Evolutionary conservation across 1,284 basidiomycete genomes (phyloP), one percentile per base, ranked within the genome.

Genomic region (Gomphus bonarii): DNA sequence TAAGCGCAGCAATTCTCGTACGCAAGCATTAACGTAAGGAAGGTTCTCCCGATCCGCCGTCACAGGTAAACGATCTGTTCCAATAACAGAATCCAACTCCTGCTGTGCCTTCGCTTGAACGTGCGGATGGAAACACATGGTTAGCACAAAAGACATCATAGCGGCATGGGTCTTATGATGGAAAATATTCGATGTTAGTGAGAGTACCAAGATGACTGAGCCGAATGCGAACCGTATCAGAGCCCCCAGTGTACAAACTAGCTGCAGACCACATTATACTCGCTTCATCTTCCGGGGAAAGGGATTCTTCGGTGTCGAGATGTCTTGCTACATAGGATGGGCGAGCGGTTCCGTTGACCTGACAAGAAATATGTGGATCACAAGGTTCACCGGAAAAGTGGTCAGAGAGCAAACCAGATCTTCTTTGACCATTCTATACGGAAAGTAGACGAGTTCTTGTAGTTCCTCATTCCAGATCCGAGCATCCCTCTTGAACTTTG

Each of bases 401-500:
- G n/a, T 11, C 12, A 22, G 22, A 33, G 25, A 22, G 20, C 49
- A 33, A 31, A 53, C 51, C 35, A 38, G 10, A 20, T 40, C 33
- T 11, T 38, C 38, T 18, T 43, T 53, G 16, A 35, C 51, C 6
- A 18, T 12, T 18, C 44, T 7, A 22, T 50, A 50, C 3, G 55
- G 55, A 42, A 38, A 28, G 22, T 50, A 16, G 22, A 50, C 48
- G 47, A 57, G 35, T 20, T 57, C 48, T n/a, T 35, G 22, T 1
- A 57, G 30, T 3, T 62, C 56, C n/a, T 58, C 54, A 25, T 62
- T 58, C 60, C 60, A 62, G 35, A 58, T 52, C n/a, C 60, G 54
- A 7, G 65, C 67, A 35, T 63, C 59, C 38, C 50, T 61, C 58
- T 65, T 60, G 57, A 69, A 67, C 3, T 44, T 58, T 1, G 67